Base-by-base conservation (phyloP, 1,284 basidiomycete genomes). In the Inonotus hispidus region DNA sequence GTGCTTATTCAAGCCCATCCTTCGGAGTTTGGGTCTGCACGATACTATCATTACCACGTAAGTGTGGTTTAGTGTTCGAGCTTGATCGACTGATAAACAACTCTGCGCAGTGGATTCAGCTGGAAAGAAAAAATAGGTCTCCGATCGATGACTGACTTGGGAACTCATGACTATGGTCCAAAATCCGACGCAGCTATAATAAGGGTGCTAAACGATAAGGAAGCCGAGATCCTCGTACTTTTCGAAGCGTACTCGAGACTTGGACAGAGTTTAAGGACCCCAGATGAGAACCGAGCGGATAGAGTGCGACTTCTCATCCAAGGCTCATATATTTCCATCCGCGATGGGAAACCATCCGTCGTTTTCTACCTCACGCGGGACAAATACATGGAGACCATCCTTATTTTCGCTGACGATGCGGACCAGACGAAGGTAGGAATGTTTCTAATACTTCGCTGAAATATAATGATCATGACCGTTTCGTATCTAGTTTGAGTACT, bases 231-330 rank as follows among this genome's bases (percentile, higher is more conserved):
- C 19, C 35, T 55, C 19, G 35, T 55, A 4, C 38, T 55, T 11
- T 55, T 55, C 37, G 53, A 55, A 55, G 53, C 53, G 25, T 55
- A 55, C 37, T 55, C 53, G 19, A 55, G 38, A 43, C 53, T 55
- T 16, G 53, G 53, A 5, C 53, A 55, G 19, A 38, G 53, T 21
- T n/a, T 55, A 25, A 43, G 23, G 19, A 55, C 53, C 21, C 53
- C 53, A 55, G 53, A 55, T 41, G 53, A 55, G 25, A 55, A 55
- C 21, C 19, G 53, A 25, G 53, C 53, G 6, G 53, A 55, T 29
- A 55, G 53, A 41, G 53, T 55, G 27, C 53, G 53, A n/a, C 41
- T 55, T 16, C 41, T 55, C 21, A 55, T 55, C 27, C 53, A 55
- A 55, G 53, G 53, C 7, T 55, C 53, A 13, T 55, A 55, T 25